Base-by-base conservation (phyloP, 1,284 basidiomycete species). In the Cryptococcus wingfieldii region DNA sequence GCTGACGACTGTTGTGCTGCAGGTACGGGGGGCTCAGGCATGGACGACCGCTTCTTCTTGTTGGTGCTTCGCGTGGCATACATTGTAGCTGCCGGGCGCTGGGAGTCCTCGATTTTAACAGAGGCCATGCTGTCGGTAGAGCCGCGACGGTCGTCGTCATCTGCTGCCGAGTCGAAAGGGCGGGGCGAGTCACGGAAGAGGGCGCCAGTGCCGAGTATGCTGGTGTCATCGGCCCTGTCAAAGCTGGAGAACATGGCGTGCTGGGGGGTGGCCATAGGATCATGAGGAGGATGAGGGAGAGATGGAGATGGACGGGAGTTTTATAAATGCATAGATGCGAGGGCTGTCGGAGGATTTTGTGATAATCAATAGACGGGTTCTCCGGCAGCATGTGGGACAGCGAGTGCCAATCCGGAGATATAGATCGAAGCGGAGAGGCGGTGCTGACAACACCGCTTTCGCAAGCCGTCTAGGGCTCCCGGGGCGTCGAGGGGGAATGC, bases 41-140 rank as follows among this genome's bases (percentile, higher is more conserved):
- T 34, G 8, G 56, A 54, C 23, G 48, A 49, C 23, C 56, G 39
- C 27, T 54, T 58, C 31, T 34, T 34, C 31, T 2, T 34, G 31
- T 34, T 34, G 31, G 31, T 8, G 10, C 31, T 34, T 10, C 31
- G 31, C 10, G 31, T 34, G 31, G 31, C 31, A 34, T 34, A 34
- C 31, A 10, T 34, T 34, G 31, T 34, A 34, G 31, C 31, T 34
- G 31, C 10, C 31, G 31, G 31, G n/a, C 50, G 44, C 49, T 54
- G 54, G 3, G 38, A 27, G 13, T 23, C 25, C 7, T 25, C 23
- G 9, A 8, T 50, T 13, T 28, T 37, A 4, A 5, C 41, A 9
- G 19, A 16, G 14, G 34, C 23, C 38, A 12, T 14, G 10, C 10
- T 18, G n/a, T 39, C 42, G n/a, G 42, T 19, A 13, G 42, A 12